phyloP scores from a whole-genome alignment of 2,329 filamentous ascomycete genomes.

The Beauveria sp. region DNA sequence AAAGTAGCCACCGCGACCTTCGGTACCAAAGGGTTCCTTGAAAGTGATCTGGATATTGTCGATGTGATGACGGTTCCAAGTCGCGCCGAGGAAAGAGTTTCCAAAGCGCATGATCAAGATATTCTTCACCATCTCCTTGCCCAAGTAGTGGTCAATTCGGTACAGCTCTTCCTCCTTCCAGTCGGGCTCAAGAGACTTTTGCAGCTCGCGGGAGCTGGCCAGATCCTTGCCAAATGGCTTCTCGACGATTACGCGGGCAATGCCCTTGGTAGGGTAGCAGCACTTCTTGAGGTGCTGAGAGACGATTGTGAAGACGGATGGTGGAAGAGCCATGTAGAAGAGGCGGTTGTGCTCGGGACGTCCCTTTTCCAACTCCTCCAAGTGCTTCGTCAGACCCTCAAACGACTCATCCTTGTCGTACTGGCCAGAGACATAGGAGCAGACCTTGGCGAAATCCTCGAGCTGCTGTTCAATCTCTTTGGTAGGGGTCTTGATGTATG shows the following conservation, averaged over 20 bases:
- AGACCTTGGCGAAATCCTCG: constrained; percentile 78
- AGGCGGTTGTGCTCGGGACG: constrained; percentile 80
- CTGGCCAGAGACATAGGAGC: constrained; percentile 92
- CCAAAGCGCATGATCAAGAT: constrained; percentile 96
- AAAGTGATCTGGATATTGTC: constrained; percentile 99
- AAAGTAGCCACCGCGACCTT: constrained; percentile 96
- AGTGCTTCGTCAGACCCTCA: constrained; percentile 72
- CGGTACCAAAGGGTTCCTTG: constrained; percentile 98
- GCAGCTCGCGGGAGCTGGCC: constrained; percentile 84
- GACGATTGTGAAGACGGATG: constrained; percentile 95
- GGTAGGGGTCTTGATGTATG: constrained; percentile 97
- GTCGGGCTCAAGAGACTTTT: constrained; percentile 90
- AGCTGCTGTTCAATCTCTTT: constrained; percentile 96
- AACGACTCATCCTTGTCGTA: constrained; percentile 98
- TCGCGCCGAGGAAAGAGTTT: constrained; percentile 97
- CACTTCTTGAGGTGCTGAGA: constrained; percentile 96
- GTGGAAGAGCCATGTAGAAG: constrained; percentile 98
- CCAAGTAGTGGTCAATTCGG: constrained; percentile 98
- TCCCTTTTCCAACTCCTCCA: constrained; percentile 76
- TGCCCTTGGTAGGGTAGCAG: constrained; percentile 87
- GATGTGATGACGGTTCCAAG: constrained; percentile 99
- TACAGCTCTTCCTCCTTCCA: constrained; percentile 99
- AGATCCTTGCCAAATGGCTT: constrained; percentile 99
- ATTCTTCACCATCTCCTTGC: constrained; percentile 99
- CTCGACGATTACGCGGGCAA: constrained; percentile 95